phyloP scores from a whole-genome alignment of 2,329 filamentous ascomycete species.

The Reticulascus tulasneorum region DNA sequence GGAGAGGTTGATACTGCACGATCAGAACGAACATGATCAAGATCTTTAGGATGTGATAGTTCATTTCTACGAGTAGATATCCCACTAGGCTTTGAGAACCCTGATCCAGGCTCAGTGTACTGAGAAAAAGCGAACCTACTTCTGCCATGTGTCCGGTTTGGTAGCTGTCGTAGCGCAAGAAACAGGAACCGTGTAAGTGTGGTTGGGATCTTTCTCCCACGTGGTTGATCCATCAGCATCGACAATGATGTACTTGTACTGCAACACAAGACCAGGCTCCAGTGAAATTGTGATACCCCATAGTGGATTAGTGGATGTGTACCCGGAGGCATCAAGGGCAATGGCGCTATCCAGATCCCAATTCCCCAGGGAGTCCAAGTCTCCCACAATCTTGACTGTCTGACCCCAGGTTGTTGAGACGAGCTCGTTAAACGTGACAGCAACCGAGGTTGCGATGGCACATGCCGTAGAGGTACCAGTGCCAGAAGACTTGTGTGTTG shows the following conservation, averaged over 20 bases:
- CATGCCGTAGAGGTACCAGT: constrained; percentile 25
- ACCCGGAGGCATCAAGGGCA: constrained; percentile 53
- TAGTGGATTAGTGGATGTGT: constrained; percentile 55
- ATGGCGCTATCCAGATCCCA: constrained; percentile 57
- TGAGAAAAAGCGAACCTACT: not conserved
- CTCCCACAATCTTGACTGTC: constrained; percentile 62
- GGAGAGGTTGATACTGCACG: too few relatives aligned
- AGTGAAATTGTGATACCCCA: constrained; percentile 58
- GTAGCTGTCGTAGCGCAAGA: constrained; percentile 24
- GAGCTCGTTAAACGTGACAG: constrained; percentile 59
- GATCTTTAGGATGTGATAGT: too few relatives aligned
- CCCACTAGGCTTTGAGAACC: not conserved
- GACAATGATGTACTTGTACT: constrained; percentile 68
- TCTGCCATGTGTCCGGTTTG: constrained; percentile 29
- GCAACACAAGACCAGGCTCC: constrained; percentile 48
- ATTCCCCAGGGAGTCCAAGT: constrained; percentile 52
- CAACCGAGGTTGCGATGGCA: constrained; percentile 36
- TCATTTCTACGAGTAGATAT: too few relatives aligned
- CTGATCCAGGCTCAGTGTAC: too few relatives aligned
- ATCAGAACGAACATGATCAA: too few relatives aligned
- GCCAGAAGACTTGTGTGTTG: too few relatives aligned
- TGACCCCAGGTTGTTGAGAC: constrained; percentile 58
- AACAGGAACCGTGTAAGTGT: constrained; percentile 30
- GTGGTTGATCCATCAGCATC: constrained; percentile 47
- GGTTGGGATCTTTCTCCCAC: constrained; percentile 63